Conservation (phyloP, 306 rosid genomes). For the Inga oerstediana region DNA sequence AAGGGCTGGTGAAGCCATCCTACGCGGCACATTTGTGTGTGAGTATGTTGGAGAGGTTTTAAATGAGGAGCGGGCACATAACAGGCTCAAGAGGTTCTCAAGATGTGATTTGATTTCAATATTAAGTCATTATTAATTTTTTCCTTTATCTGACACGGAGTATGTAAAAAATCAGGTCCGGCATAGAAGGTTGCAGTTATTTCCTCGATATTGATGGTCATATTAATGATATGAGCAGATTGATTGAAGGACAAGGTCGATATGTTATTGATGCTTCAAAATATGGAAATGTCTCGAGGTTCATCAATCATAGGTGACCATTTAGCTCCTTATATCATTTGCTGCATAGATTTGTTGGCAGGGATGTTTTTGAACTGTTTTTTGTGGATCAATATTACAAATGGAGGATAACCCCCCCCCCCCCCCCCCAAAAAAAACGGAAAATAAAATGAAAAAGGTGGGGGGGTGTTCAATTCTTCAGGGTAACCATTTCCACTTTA, state of each 20-base stretch:
- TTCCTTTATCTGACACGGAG: slow-evolving; percentile 31
- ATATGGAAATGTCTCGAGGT: slow-evolving; percentile 90
- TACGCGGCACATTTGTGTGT: slow-evolving; percentile 92
- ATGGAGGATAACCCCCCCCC: not conserved
- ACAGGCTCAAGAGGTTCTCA: slow-evolving; percentile 70
- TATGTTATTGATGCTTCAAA: slow-evolving; percentile 73
- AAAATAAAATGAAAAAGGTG: too few relatives aligned
- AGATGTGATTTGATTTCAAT: slow-evolving; percentile 22
- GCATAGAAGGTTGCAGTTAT: slow-evolving; percentile 56
- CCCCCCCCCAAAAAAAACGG: not conserved
- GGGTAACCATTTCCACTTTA: not conserved
- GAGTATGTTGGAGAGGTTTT: slow-evolving; percentile 93
- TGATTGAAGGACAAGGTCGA: slow-evolving; percentile 68
- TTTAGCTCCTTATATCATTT: slow-evolving; percentile 17
- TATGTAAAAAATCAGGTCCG: slow-evolving; percentile 57
- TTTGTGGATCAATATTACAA: not conserved
- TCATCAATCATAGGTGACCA: slow-evolving; percentile 89
- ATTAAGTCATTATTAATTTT: not conserved
- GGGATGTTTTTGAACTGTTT: not conserved
- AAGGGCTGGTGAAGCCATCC: slow-evolving; percentile 85
- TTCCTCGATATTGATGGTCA: slow-evolving; percentile 63
- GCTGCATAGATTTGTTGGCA: not conserved
- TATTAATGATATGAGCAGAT: slow-evolving; percentile 87
- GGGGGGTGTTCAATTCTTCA: not conserved
- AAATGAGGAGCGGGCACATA: slow-evolving; percentile 68